Conservation (phyloP, 495 filamentous ascomycete genomes). For the Mycothermus thermophilus region DNA sequence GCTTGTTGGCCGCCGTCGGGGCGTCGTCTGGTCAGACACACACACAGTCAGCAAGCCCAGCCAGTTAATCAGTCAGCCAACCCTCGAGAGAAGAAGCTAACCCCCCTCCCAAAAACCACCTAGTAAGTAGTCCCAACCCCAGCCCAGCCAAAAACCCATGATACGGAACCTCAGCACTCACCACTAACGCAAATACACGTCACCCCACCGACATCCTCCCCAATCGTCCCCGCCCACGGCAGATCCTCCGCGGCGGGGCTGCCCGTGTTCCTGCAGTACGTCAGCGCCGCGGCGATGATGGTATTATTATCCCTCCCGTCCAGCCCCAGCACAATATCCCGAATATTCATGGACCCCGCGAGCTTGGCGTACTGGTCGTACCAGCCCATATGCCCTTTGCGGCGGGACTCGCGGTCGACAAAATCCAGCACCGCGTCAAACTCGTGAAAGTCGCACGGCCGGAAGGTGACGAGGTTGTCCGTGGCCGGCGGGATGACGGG, state of each 20-base stretch:
- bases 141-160: no score
- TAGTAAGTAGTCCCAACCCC: no score
- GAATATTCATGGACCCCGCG: conserved; percentile 29
- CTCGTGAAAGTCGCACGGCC: conserved; percentile 36
- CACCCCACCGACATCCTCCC: conserved; percentile 42
- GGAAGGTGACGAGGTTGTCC: conserved; percentile 28
- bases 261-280: conserved; percentile 38
- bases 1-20: conserved; percentile 12
- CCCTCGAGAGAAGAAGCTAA: no score
- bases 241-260: conserved; percentile 41
- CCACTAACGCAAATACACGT: conserved; percentile 47
- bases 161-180: no score
- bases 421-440: conserved; percentile 41
- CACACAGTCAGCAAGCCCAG: no score
- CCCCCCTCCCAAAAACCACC: no score
- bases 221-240: conserved; percentile 44
- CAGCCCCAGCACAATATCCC: conserved; percentile 36
- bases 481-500: no score
- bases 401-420: conserved; percentile 31
- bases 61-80: no score
- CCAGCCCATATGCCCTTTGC: conserved; percentile 36
- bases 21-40: no score
- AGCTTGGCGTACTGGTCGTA: conserved; percentile 41
- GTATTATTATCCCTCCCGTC: conserved; percentile 24
- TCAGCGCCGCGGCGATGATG: conserved; percentile 43